These are phyloP conservation scores for Ceratocystis cubensis DNA, from an alignment of 2,329 filamentous ascomycete species.

Conservation along the genomic window DNA sequence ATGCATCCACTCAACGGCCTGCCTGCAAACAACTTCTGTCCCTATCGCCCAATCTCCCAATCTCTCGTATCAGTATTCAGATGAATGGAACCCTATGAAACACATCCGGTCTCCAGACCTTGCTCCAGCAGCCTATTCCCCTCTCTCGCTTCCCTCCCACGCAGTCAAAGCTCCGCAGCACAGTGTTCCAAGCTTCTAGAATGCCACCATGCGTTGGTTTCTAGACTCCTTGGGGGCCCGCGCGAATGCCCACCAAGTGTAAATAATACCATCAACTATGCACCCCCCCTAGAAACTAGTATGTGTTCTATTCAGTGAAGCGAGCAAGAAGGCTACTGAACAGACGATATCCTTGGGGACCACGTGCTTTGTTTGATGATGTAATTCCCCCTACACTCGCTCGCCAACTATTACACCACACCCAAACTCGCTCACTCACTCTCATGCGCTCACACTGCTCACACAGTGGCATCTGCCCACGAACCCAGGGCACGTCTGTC, in stretches of 20 bases:
- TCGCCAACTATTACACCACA: background rate
- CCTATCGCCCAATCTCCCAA: background rate
- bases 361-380: background rate
- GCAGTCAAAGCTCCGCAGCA: background rate
- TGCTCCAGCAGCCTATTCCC: background rate
- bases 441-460: background rate
- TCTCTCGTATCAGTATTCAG: background rate
- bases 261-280: too few species aligned
- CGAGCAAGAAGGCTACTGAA: too few species aligned
- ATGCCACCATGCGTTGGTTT: background rate
- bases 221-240: background rate
- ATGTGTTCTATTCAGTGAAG: too few species aligned
- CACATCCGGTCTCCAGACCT: background rate
- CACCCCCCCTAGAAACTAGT: too few species aligned
- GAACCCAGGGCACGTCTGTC: background rate
- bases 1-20: background rate
- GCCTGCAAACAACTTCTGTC: background rate
- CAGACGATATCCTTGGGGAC: too few species aligned
- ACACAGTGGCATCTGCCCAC: background rate
- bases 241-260: too few species aligned
- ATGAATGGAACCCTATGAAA: constrained; percentile 9
- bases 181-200: background rate
- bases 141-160: background rate
- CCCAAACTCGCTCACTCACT: too few species aligned
- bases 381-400: background rate